Base-by-base conservation (phyloP, 164 flowering plant species). In the Annona cherimola region DNA sequence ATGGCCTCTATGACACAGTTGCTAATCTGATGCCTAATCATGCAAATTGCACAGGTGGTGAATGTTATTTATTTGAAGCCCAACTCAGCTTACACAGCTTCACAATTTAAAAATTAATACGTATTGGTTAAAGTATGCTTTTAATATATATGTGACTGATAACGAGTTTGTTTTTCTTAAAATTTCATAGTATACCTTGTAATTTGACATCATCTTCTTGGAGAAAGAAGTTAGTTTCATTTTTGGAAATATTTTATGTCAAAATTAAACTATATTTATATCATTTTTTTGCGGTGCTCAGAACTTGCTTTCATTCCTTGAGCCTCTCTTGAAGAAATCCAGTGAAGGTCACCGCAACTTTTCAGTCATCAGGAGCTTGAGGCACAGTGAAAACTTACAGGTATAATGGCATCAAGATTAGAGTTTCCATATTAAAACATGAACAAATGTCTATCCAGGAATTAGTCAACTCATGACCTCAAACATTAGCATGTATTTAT, bases 231-330 rank as follows among this genome's bases (percentile, higher is more conserved):
- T 16, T 50, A 9, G 57, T 62, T 39, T 20, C 8, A 62, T 62
- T 62, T 41, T 62, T 3, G 42, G 40, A 62, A 62, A 62, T 62
- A 62, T 39, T 5, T 39, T 20, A 18, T 7, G 40, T 11, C 9
- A 41, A 5, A 62, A 41, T 39, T 62, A 26, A 26, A 26, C 9
- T 9, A 14, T 26, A 12, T 7, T 62, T 26, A 62, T 2, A 19
- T 3, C 39, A 14, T 6, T 40, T 63, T 35, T 63, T 26, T 35
- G 7, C 0, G 40, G 1, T 64, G 67, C 12, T 40, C 93, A 96
- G 99, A 92, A 91, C 72, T 81, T 96, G 90, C 88, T 93, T 84
- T 89, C 97, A 46, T 96, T 96, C 84, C 93, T 96, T 76, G 97
- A 87, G 71, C 98, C 97, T n/a, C 95, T 96, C 71, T 67, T 96